These are phyloP conservation scores for Erigeron canadensis DNA, from an alignment of 129 eudicot genomes.

Conservation along the genomic window DNA sequence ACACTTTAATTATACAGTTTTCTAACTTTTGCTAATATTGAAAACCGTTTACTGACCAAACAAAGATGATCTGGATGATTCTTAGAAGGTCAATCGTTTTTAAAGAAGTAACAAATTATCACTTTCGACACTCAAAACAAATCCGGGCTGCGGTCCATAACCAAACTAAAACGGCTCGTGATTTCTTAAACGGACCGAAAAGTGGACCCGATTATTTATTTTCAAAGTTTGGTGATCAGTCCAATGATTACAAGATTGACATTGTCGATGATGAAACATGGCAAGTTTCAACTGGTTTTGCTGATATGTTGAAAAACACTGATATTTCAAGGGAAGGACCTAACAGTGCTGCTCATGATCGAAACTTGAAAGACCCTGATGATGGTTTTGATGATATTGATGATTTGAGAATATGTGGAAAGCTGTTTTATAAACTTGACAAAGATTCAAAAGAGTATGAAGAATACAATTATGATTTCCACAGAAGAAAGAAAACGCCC, in stretches of 20 bases:
- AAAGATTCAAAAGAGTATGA: constrained; percentile 74
- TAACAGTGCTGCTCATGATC: constrained; percentile 15
- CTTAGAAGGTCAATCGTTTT: constrained; percentile 31
- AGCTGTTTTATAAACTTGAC: constrained; percentile 77
- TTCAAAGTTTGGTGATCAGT: constrained; percentile 22
- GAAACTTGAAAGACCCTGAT: constrained; percentile 35
- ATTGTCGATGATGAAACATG: constrained; percentile 69
- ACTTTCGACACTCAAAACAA: constrained; percentile 4
- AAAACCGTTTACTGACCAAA: not conserved
- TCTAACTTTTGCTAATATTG: not conserved
- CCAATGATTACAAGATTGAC: constrained; percentile 54
- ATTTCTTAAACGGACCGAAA: not conserved
- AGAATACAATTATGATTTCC: constrained; percentile 72
- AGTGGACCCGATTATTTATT: constrained; percentile 27
- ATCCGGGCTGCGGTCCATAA: constrained; percentile 22
- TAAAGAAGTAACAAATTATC: constrained; percentile 18
- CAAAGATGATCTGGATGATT: constrained; percentile 29
- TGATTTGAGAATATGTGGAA: constrained; percentile 80
- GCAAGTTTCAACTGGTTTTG: constrained; percentile 65
- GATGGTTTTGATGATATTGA: constrained; percentile 58
- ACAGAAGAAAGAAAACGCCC: constrained; percentile 48
- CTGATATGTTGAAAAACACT: constrained; percentile 45
- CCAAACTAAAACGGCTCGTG: constrained; percentile 22
- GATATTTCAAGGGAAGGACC: constrained; percentile 6
- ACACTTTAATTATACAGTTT: not conserved